Base-by-base conservation (phyloP, 805 yeast genomes). In the Ogataea wickerhamii region DNA sequence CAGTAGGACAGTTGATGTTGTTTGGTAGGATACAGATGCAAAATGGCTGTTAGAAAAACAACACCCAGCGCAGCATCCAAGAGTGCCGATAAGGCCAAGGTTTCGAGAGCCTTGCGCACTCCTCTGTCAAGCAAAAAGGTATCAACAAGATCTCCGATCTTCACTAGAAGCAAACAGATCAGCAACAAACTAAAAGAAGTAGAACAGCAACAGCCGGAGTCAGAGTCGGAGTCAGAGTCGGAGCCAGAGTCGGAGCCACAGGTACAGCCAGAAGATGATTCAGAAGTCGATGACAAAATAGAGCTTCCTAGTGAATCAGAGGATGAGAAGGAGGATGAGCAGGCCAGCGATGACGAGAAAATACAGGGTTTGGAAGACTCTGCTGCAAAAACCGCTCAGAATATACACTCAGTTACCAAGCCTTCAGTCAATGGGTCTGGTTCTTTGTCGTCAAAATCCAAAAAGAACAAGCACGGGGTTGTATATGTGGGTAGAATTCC, bases 401-500 rank as follows among this genome's bases (percentile, higher is more conserved):
- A 43, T 11, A 48, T 51, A 8, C 60, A 56, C 32, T 44, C 56
- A 3, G 45, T 56, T 17, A 55, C 50, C 7, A 48, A 49, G 32
- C 56, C 58, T 22, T 7, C n/a, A 12, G 39, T 41, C 8, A 38
- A 38, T 8, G 23, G 25, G 10, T 25, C 40, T 13, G 29, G 29
- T 14, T 25, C 41, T 5, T 21, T 19, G 4, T 20, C 41, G 21
- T 37, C 45, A 6, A 28, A 36, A 11, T 25, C 43, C 23, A 35
- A 29, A 17, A 52, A 56, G 20, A 47, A 53, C 5, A 66, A 68
- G 22, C 70, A 76, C 33, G 88, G 91, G 25, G 87, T 87, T 37
- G 67, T 93, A 38, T 93, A 89, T 61, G 75, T 93, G 24, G 96
- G 98, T 38, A 78, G 97, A 58, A 73, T 93, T 47, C 98, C 98